Percentiles rank a stretch among this genome's conserved stretches.
Evolutionary conservation across 2,329 filamentous ascomycete genomes (phyloP).

Genomic region (Parascedosporium putredinis): DNA sequence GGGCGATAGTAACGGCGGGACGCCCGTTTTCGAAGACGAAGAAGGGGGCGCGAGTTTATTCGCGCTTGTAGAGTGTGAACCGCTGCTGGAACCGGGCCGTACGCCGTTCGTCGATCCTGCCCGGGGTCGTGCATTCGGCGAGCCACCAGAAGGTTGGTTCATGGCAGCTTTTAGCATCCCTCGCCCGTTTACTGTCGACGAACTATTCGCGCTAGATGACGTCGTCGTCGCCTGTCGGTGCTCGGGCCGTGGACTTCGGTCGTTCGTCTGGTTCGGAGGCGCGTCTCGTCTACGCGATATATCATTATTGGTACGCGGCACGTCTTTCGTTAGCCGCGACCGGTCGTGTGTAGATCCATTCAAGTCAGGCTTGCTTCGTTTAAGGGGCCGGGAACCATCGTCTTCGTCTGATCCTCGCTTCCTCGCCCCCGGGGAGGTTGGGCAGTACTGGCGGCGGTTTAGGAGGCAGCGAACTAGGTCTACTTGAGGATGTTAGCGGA

Average conservation of each 20-base stretch:
- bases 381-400: conserved; percentile 3
- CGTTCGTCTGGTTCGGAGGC: background rate
- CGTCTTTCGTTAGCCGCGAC: background rate
- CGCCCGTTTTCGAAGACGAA: conserved; percentile 24
- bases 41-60: conserved; percentile 21
- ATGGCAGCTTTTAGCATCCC: conserved; percentile 20
- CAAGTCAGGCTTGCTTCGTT: conserved; percentile 5
- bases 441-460: conserved; percentile 4
- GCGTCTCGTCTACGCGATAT: background rate
- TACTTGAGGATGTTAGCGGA: background rate
- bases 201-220: conserved; percentile 16
- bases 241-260: conserved; percentile 9
- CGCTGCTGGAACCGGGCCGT: conserved; percentile 18
- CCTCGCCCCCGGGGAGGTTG: background rate
- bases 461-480: conserved; percentile 6
- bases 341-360: conserved; percentile 2
- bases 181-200: conserved; percentile 25
- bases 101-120: conserved; percentile 32
- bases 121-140: conserved; percentile 27
- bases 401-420: conserved; percentile 8
- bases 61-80: conserved; percentile 25
- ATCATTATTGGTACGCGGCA: background rate
- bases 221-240: conserved; percentile 23
- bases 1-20: conserved; percentile 45
- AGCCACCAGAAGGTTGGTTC: conserved; percentile 18